These are phyloP conservation scores for Phytophthora hibernalis DNA, from an alignment of 352 stramenopile genomes.

Conservation along the genomic window DNA sequence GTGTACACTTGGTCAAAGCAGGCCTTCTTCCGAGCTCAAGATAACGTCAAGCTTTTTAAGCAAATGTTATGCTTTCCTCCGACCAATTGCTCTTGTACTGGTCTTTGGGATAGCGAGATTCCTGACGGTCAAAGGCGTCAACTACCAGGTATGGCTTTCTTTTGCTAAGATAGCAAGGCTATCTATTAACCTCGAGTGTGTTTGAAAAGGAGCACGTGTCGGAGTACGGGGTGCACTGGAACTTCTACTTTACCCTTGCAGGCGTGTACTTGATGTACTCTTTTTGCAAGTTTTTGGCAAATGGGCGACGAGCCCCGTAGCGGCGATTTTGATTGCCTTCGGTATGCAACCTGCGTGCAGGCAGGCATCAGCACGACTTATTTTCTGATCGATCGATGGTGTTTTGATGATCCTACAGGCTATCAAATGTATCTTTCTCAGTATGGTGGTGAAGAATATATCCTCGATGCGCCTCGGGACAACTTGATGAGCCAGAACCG, in stretches of 20 bases:
- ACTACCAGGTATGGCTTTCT: conserved; percentile 71
- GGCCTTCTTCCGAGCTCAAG: conserved; percentile 17
- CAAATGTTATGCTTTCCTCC: conserved; percentile 65
- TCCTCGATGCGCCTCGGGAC: conserved; percentile 71
- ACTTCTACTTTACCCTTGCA: conserved; percentile 99
- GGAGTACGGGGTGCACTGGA: conserved; percentile 99
- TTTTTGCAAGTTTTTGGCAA: conserved; percentile 57
- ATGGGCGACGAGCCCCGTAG: conserved; percentile 52
- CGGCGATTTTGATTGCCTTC: conserved; percentile 48
- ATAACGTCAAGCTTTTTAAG: conserved; percentile 18
- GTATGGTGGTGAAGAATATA: conserved; percentile 77
- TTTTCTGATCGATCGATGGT: neutral
- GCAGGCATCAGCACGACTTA: neutral
- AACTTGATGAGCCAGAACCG: conserved; percentile 93
- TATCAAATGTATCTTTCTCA: conserved; percentile 89
- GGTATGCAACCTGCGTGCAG: conserved; percentile 30
- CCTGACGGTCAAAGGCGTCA: conserved; percentile 82
- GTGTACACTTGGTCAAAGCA: neutral
- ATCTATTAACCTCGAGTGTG: conserved; percentile 15
- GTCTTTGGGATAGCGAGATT: conserved; percentile 78
- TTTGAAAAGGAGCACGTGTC: conserved; percentile 92
- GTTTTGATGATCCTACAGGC: conserved; percentile 36
- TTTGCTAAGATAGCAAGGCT: neutral
- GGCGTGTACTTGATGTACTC: conserved; percentile 81
- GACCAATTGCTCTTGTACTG: conserved; percentile 73